Evolutionary conservation across 1,284 basidiomycete genomes (phyloP).

Genomic region (Boletus mariae): DNA sequence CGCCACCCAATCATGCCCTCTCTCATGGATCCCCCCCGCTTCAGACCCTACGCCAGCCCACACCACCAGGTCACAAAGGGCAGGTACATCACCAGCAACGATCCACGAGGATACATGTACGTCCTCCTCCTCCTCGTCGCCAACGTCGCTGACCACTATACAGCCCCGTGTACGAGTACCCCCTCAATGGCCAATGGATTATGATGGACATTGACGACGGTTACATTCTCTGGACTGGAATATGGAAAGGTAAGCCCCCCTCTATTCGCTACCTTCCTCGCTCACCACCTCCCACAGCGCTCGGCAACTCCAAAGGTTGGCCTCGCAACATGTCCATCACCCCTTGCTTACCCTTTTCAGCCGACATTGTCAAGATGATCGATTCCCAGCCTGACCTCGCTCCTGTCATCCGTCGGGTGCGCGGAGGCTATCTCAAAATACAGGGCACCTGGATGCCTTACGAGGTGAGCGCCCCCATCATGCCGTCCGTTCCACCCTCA

Average conservation of each 20-base stretch:
- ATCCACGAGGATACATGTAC: conserved; percentile 83
- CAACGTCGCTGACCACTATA: conserved; percentile 4
- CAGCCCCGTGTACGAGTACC: conserved; percentile 84
- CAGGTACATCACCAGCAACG: conserved; percentile 82
- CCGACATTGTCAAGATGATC: conserved; percentile 86
- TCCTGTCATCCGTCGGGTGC: conserved; percentile 71
- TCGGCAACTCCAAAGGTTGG: conserved; percentile 81
- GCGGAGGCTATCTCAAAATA: conserved; percentile 84
- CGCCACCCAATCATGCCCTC: conserved; percentile 16
- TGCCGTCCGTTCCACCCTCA: conserved; percentile 18
- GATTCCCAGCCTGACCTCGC: conserved; percentile 85
- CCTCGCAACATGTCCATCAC: conserved; percentile 4
- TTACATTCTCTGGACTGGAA: conserved; percentile 83
- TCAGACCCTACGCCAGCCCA: conserved; percentile 71
- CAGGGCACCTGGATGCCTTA: conserved; percentile 90
- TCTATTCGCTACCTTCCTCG: background rate
- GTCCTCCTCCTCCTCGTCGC: conserved; percentile 1
- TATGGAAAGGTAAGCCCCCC: conserved; percentile 70
- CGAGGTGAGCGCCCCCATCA: conserved; percentile 48
- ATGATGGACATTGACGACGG: conserved; percentile 92
- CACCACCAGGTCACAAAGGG: conserved; percentile 80
- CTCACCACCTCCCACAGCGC: conserved; percentile 43
- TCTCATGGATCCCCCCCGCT: conserved; percentile 45
- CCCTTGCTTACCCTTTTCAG: conserved; percentile 38
- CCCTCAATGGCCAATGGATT: conserved; percentile 83